phyloP scores from a whole-genome alignment of 192 early-diverging fungal species.

The Mortierella alpina region DNA sequence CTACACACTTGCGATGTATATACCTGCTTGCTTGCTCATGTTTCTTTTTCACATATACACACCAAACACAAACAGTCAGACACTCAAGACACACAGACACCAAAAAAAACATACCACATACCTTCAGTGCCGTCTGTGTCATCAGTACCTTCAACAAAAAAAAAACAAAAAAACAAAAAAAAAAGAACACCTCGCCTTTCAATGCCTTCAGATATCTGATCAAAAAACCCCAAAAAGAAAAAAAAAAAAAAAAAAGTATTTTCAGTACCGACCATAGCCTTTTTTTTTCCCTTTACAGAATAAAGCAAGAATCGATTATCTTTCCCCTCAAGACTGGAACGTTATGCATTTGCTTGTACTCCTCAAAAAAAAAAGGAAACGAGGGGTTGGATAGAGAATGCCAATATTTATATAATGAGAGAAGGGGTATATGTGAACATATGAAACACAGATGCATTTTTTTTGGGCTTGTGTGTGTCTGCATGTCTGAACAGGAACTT shows the following conservation, averaged over 20 bases:
- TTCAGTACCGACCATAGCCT: neutral
- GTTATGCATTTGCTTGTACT: neutral
- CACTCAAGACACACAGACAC: no score
- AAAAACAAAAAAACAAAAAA: no score
- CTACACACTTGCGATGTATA: neutral
- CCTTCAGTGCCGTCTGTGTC: no score
- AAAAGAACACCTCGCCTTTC: no score
- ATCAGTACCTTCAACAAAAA: no score
- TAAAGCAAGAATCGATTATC: slow-evolving; percentile 8
- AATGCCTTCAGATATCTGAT: no score
- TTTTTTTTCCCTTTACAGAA: slow-evolving; percentile 1
- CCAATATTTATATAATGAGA: neutral
- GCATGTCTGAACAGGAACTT: neutral
- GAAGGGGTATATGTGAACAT: neutral
- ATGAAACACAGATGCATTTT: neutral
- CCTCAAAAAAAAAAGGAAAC: neutral
- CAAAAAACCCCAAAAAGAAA: neutral
- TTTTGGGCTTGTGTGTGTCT: neutral
- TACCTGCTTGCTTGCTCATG: neutral
- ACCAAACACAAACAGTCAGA: no score
- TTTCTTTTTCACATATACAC: no score
- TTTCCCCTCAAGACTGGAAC: neutral
- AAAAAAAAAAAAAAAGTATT: slow-evolving; percentile 1
- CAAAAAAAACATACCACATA: no score
- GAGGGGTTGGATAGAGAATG: neutral